Percentiles rank a stretch among this genome's conserved stretches.
phyloP scores from a whole-genome alignment of 495 filamentous ascomycete genomes.

The Penicillium bovifimosum region DNA sequence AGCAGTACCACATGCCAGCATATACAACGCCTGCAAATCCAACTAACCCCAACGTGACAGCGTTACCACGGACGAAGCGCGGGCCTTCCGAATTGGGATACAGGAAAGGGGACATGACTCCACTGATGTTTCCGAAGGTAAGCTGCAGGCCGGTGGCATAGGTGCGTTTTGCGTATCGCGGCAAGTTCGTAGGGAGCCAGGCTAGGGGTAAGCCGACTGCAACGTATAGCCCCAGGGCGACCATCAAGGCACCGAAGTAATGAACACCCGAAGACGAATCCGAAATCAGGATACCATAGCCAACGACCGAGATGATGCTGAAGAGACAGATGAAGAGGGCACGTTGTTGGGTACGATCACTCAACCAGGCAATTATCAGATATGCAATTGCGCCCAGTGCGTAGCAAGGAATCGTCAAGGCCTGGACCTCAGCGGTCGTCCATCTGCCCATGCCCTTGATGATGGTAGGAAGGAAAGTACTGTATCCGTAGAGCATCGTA shows the following conservation, averaged over 20 bases:
- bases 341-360: slow-evolving; percentile 56
- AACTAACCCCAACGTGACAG: slow-evolving; percentile 43
- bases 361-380: slow-evolving; percentile 54
- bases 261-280: slow-evolving; percentile 54
- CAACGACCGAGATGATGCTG: slow-evolving; percentile 54
- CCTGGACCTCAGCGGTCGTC: slow-evolving; percentile 58
- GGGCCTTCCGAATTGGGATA: slow-evolving; percentile 38
- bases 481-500: slow-evolving; percentile 73
- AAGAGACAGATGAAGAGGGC: slow-evolving; percentile 56
- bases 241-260: slow-evolving; percentile 67
- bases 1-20: slow-evolving; percentile 50
- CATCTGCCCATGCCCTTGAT: slow-evolving; percentile 62
- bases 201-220: slow-evolving; percentile 64
- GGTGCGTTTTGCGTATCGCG: slow-evolving; percentile 67
- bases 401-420: slow-evolving; percentile 76
- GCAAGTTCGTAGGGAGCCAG: slow-evolving; percentile 56
- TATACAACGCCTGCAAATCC: slow-evolving; percentile 40
- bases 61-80: slow-evolving; percentile 39
- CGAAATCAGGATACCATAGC: slow-evolving; percentile 62
- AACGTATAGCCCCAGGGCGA: slow-evolving; percentile 68
- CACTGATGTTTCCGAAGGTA: slow-evolving; percentile 58
- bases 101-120: slow-evolving; percentile 63
- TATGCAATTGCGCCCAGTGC: slow-evolving; percentile 62
- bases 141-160: slow-evolving; percentile 66
- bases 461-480: slow-evolving; percentile 74